Evolutionary conservation across 2,329 filamentous ascomycete genomes (phyloP).

Genomic region (Penicillium sumatraense): DNA sequence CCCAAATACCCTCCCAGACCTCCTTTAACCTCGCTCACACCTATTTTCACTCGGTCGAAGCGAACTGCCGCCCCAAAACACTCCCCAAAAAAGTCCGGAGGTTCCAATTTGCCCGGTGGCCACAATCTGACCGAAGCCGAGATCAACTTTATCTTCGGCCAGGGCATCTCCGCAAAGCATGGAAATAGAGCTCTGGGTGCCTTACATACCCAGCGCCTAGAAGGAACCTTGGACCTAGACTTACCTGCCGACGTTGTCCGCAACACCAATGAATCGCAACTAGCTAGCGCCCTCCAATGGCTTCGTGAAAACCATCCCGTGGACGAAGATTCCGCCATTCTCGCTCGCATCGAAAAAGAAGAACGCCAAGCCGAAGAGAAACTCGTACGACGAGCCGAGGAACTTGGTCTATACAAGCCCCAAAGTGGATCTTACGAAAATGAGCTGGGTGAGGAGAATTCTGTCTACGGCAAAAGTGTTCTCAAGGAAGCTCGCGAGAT

Average conservation of each 20-base stretch:
- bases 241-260: slow-evolving; percentile 45
- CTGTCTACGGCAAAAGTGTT: slow-evolving; percentile 49
- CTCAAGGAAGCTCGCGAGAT: slow-evolving; percentile 43
- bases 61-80: slow-evolving; percentile 24
- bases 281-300: slow-evolving; percentile 46
- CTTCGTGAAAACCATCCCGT: slow-evolving; percentile 48
- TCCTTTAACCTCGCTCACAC: slow-evolving; percentile 1
- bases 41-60: slow-evolving; percentile 20
- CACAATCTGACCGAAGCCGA: slow-evolving; percentile 38
- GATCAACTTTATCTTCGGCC: slow-evolving; percentile 42
- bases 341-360: slow-evolving; percentile 48
- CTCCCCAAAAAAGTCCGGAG: slow-evolving; percentile 14
- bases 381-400: slow-evolving; percentile 42
- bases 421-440: slow-evolving; percentile 51
- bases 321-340: slow-evolving; percentile 55
- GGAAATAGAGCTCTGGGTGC: slow-evolving; percentile 45
- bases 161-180: slow-evolving; percentile 30
- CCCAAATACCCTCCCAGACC: background rate
- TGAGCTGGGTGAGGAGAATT: slow-evolving; percentile 45
- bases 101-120: slow-evolving; percentile 27
- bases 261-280: slow-evolving; percentile 35
- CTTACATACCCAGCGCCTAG: slow-evolving; percentile 49
- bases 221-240: slow-evolving; percentile 51
- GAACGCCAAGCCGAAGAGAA: slow-evolving; percentile 43
- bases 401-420: slow-evolving; percentile 47